A percentile compares a stretch with the other conserved stretches of the same genome.
phyloP scores from a whole-genome alignment of 1,284 basidiomycete genomes.

The Trametes hirsuta region DNA sequence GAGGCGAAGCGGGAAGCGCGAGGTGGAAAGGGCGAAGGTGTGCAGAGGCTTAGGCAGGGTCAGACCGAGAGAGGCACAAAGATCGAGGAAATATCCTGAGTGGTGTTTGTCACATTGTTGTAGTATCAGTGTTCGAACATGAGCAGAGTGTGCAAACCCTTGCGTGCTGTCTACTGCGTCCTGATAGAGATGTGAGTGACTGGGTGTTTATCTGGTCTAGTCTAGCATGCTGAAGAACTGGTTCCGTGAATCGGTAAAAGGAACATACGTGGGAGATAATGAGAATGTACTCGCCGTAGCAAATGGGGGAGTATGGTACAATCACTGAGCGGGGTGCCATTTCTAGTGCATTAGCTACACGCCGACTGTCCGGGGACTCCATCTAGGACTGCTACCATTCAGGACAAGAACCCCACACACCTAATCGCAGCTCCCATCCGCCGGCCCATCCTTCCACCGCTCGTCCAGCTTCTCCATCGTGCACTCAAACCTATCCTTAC shows the following conservation, averaged over 20 bases:
- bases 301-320: not conserved
- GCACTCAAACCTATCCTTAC: conserved; percentile 85
- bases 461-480: conserved; percentile 66
- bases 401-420: not conserved
- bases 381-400: not conserved
- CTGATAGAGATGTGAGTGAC: no score
- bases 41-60: not conserved
- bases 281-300: not conserved
- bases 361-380: not conserved
- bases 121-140: not conserved
- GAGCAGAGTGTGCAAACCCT: no score
- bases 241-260: no score
- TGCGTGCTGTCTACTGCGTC: no score
- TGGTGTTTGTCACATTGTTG: not conserved
- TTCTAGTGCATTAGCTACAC: not conserved
- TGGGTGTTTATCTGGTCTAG: no score
- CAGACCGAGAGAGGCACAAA: not conserved
- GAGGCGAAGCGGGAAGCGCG: conserved; percentile 15
- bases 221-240: no score
- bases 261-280: no score
- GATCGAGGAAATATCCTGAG: conserved; percentile 16
- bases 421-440: conserved; percentile 86
- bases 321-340: not conserved
- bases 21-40: not conserved
- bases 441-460: conserved; percentile 90